phyloP scores from a whole-genome alignment of 2,329 filamentous ascomycete genomes.

The Talaromyces amestolkiae region DNA sequence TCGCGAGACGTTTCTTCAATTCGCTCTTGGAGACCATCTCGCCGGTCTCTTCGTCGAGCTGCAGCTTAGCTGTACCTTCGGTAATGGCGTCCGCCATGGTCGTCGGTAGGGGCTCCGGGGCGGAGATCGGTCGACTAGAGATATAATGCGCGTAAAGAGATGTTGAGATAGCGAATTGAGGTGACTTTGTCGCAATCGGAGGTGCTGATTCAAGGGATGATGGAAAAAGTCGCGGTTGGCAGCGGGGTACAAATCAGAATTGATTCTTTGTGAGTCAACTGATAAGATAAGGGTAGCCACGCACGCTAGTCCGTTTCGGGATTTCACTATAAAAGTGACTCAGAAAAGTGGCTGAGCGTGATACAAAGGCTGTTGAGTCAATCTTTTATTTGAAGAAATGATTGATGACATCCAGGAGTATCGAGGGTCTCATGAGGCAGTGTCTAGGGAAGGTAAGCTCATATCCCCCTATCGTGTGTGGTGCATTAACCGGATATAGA shows the following conservation, averaged over 20 bases:
- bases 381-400: neutral
- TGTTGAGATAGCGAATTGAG: neutral
- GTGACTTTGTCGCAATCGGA: neutral
- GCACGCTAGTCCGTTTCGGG: neutral
- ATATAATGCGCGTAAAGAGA: neutral
- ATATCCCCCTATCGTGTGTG: too few species aligned
- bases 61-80: conserved; percentile 54
- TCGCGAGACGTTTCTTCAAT: conserved; percentile 60
- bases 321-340: neutral
- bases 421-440: too few species aligned
- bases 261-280: conserved; percentile 11
- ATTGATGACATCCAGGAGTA: too few species aligned
- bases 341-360: neutral
- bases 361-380: neutral
- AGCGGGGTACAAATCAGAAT: neutral
- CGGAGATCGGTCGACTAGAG: neutral
- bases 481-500: too few species aligned
- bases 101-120: neutral
- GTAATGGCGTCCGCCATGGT: conserved; percentile 21
- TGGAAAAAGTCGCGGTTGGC: neutral
- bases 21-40: conserved; percentile 65
- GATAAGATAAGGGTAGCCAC: neutral
- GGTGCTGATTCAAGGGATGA: conserved; percentile 4
- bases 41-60: conserved; percentile 63
- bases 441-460: too few species aligned